These are phyloP conservation scores for Lentinula sp. DNA, from an alignment of 768 basidiomycete species.

Conservation along the genomic window DNA sequence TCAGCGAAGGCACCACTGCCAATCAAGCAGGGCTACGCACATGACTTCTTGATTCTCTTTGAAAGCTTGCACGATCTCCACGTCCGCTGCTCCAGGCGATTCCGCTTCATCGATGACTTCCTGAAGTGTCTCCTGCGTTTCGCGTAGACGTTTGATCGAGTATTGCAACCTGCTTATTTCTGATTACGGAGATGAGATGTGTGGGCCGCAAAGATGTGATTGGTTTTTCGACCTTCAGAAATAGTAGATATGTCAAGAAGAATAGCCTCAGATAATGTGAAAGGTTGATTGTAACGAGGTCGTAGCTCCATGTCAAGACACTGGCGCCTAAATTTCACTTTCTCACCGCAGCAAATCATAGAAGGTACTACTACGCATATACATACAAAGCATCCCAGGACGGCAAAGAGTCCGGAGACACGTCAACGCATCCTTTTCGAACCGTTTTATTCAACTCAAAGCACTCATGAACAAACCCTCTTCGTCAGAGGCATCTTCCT, in stretches of 20 bases:
- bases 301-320: constrained; percentile 50
- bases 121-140: constrained; percentile 55
- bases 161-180: constrained; percentile 74
- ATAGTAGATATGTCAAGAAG: constrained; percentile 61
- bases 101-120: constrained; percentile 34
- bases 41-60: constrained; percentile 73
- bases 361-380: no score
- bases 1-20: background rate
- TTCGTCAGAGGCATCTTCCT: constrained; percentile 22
- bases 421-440: no score
- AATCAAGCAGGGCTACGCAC: constrained; percentile 28
- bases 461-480: background rate
- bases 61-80: constrained; percentile 52
- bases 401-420: no score
- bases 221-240: constrained; percentile 51
- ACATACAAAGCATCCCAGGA: no score
- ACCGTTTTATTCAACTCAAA: background rate
- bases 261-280: constrained; percentile 60
- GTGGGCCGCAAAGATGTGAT: background rate
- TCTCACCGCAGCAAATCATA: no score
- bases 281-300: constrained; percentile 70
- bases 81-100: constrained; percentile 35
- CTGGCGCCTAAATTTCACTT: no score
- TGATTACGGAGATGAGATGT: constrained; percentile 20
- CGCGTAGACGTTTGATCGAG: constrained; percentile 55